Base-by-base conservation (phyloP, 805 yeast genomes). In the Wickerhamomyces sydowiorum region DNA sequence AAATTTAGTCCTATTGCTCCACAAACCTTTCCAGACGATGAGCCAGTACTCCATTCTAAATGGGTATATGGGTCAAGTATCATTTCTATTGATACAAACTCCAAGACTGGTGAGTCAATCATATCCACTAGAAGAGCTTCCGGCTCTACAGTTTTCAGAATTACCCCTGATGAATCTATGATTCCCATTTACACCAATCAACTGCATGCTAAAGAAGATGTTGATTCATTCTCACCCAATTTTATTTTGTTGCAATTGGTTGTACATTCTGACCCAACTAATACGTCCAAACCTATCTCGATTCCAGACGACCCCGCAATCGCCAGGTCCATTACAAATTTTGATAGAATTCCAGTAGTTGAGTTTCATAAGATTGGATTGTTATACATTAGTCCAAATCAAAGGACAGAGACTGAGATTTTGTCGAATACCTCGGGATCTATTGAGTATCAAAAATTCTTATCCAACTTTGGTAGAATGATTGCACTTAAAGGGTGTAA, bases 361-460 rank as follows among this genome's bases (percentile, higher is more conserved):
- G 85, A 82, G 36, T 82, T 81, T 51, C 87, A 82, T 59, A 88
- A 87, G 56, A 74, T 84, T 31, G 96, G 96, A 1, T 65, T 88
- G 18, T 53, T 88, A 18, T 88, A 87, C 56, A 76, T 87, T 50
- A 91, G 79, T 0, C 80, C 77, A 1, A 75, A 76, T 9, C 96
- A 88, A 57, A 56, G 57, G 2, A 64, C 65, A 0, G 96, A 88
- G 56, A 54, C 54, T 0, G 86, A 83, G 39, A 80, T 88, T 21
- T 62, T 88, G 37, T 61, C 73, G 12, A 88, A 88, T 50, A 60
- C 67, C 31, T 64, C 67, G 19, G 96, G 96, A 0, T 84, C 95
- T 0, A 48, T 54, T 7, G 72, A 69, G 9, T 88, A 84, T 57
- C 76, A 81, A 24, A 56, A 64, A 23, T 86, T 88, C 48, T 53